Conservation (phyloP, 139 green algal genomes). For the Dunaliella sp. region DNA sequence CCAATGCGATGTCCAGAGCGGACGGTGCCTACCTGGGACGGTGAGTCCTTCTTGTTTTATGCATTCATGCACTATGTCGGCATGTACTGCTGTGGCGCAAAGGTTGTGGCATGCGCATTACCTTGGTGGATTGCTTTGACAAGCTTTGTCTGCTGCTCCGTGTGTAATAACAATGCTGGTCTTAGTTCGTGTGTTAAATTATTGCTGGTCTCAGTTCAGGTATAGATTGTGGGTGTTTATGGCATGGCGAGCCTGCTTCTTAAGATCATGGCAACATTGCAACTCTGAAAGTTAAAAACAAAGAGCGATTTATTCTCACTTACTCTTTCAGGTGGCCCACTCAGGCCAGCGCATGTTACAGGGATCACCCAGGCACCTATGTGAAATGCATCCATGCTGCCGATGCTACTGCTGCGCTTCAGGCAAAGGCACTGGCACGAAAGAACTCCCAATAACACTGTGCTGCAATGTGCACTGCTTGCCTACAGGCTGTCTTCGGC, state of each 20-base stretch:
- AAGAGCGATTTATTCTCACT: not conserved
- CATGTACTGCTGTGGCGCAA: no score
- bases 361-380: not conserved
- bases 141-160: not conserved
- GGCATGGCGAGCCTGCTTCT: no score
- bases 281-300: no score
- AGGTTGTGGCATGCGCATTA: not conserved
- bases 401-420: not conserved
- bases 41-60: no score
- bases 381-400: not conserved
- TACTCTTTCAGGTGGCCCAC: not conserved
- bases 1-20: conserved; percentile 77
- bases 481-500: not conserved
- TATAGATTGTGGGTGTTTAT: no score
- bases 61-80: no score
- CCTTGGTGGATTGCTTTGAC: not conserved
- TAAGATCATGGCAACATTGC: no score
- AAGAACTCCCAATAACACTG: not conserved
- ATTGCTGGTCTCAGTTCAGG: no score
- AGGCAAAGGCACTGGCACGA: no score
- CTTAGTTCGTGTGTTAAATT: no score
- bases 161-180: not conserved
- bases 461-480: not conserved
- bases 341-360: not conserved
- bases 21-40: conserved; percentile 48